Base-by-base conservation (phyloP, 306 rosid species). In the Amphicarpaea edgeworthii region DNA sequence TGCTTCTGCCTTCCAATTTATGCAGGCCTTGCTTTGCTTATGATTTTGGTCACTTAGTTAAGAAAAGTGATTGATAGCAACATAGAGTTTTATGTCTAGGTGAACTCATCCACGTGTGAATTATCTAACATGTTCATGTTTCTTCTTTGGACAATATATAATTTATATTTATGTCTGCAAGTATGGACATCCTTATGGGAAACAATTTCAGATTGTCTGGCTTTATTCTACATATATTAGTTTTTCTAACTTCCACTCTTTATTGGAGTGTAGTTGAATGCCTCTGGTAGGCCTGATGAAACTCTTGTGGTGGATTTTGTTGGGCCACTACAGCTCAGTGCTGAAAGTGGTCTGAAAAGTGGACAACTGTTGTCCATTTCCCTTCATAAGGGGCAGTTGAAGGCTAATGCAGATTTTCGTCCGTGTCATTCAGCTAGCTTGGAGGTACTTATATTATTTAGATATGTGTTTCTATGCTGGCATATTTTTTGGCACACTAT, bases 281-380 rank as follows among this genome's bases (percentile, higher is more conserved):
- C 97, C 72, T 78, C 86, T 42, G 97, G 98, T 63, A 82, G 98
- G 77, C 88, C 97, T 12, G 97, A 92, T 87, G 98, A 95, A 86
- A 92, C 93, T 82, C 92, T 95, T 63, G 82, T 84, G 19, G 68
- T 89, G 78, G 92, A 90, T 83, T 77, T 92, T 92, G 80, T 86
- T 21, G 90, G 95, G 75, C 90, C 95, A 42, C 81, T 92, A 60
- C 91, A 85, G 85, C 88, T 87, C 73, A 80, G 80, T 76, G 77
- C 68, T 71, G 93, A 83, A 57, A 88, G 70, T 73, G 86, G 81
- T 80, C 76, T 70, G 34, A 85, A 71, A 78, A 80, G 75, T 79
- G 88, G 90, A 77, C 89, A 86, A 63, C 8, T 86, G 70, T 65
- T 92, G 62, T 92, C 91, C 41, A 67, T 91, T 85, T 86, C 88